Conservation (phyloP, 2,329 filamentous ascomycete genomes). For the Colletotrichum tanaceti region DNA sequence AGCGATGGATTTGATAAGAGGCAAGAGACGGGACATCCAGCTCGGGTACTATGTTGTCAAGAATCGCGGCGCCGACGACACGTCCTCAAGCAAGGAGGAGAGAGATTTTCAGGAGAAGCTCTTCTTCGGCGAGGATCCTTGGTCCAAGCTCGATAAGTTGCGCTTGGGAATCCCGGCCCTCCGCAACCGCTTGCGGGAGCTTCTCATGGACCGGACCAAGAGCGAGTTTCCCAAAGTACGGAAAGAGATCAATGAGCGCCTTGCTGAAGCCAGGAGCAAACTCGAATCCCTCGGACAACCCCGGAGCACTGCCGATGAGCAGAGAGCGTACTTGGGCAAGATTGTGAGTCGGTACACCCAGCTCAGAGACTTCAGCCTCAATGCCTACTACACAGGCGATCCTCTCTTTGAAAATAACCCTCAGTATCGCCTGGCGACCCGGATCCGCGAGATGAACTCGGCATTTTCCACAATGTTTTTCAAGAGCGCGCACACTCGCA, state of each 20-base stretch:
- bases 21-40: conserved; percentile 40
- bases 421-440: conserved; percentile 52
- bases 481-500: conserved; percentile 41
- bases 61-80: conserved; percentile 44
- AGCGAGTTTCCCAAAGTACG: conserved; percentile 46
- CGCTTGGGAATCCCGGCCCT: conserved; percentile 45
- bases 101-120: neutral
- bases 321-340: conserved; percentile 51
- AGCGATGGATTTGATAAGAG: conserved; percentile 38
- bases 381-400: conserved; percentile 51
- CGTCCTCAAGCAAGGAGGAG: conserved; percentile 16
- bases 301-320: conserved; percentile 45
- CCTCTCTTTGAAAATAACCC: conserved; percentile 46
- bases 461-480: conserved; percentile 48
- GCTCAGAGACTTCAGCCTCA: conserved; percentile 48
- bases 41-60: conserved; percentile 45
- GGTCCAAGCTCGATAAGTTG: conserved; percentile 40
- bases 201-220: conserved; percentile 47
- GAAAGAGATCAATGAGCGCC: conserved; percentile 40
- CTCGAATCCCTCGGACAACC: conserved; percentile 49
- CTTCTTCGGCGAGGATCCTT: conserved; percentile 28
- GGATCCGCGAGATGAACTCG: conserved; percentile 53
- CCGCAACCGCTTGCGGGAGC: conserved; percentile 42
- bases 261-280: conserved; percentile 11
- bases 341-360: conserved; percentile 49